phyloP scores from a whole-genome alignment of 108 stramenopile species.

The Cyclotella distinguenda region DNA sequence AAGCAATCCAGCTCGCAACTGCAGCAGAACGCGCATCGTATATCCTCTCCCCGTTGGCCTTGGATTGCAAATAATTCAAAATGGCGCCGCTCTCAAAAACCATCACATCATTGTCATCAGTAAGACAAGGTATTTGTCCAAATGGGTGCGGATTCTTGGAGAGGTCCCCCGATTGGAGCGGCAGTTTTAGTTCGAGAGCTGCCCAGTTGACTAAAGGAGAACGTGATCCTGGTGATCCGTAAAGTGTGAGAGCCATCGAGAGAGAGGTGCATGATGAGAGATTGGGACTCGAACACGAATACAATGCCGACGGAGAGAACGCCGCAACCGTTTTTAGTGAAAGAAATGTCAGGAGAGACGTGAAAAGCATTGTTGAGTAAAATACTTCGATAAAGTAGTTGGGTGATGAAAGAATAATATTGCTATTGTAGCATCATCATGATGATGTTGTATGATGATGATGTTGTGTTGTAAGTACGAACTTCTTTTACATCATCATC shows the following conservation, averaged over 20 bases:
- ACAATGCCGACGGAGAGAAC: no score
- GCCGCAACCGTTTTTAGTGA: no score
- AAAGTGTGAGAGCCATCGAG: slow-evolving; percentile 48
- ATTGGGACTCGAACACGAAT: no score
- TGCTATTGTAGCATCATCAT: no score
- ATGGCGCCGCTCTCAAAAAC: slow-evolving; percentile 91
- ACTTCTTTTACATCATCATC: no score
- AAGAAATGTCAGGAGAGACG: no score
- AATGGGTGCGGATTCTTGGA: slow-evolving; percentile 84
- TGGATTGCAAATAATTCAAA: slow-evolving; percentile 66
- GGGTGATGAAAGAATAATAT: no score
- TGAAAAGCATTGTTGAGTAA: no score
- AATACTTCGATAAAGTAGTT: no score
- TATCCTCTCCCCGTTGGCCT: slow-evolving; percentile 32
- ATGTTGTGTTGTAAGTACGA: no score
- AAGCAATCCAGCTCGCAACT: slow-evolving; percentile 73
- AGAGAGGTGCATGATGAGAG: slow-evolving; percentile 24
- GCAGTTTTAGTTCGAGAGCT: slow-evolving; percentile 56
- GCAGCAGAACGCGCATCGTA: slow-evolving; percentile 35
- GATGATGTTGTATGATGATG: no score
- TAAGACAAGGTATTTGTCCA: slow-evolving; percentile 81
- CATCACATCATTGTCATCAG: slow-evolving; percentile 59
- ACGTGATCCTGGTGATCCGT: slow-evolving; percentile 55
- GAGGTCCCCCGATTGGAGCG: slow-evolving; percentile 48
- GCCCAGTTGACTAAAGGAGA: slow-evolving; percentile 91